phyloP scores from a whole-genome alignment of 2,329 filamentous ascomycete genomes.

The Emergomyces orientalis region DNA sequence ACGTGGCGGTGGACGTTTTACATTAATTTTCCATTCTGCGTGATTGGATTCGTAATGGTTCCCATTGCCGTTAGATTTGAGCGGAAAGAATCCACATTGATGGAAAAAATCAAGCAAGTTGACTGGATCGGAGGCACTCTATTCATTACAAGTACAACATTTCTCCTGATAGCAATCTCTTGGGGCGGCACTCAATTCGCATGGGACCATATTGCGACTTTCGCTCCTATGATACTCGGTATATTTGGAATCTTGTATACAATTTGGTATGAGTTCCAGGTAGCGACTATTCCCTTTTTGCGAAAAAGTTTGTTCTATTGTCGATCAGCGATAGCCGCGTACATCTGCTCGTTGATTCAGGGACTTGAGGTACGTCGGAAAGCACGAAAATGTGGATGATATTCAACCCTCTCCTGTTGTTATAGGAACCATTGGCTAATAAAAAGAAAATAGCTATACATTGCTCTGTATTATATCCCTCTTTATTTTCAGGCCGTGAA shows the following conservation, averaged over 20 bases:
- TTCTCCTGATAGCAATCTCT: constrained; percentile 52
- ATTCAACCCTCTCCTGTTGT: background rate
- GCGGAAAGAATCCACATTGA: constrained; percentile 37
- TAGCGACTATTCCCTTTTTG: background rate
- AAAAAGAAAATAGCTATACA: constrained; percentile 29
- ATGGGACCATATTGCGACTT: constrained; percentile 52
- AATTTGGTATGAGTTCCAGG: constrained; percentile 2
- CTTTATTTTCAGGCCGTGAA: constrained; percentile 39
- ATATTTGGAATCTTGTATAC: constrained; percentile 34
- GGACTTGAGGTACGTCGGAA: constrained; percentile 24
- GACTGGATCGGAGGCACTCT: constrained; percentile 55
- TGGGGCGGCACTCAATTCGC: constrained; percentile 57
- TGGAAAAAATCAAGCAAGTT: constrained; percentile 43
- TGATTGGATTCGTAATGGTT: constrained; percentile 39
- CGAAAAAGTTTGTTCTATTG: constrained; percentile 6
- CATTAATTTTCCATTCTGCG: constrained; percentile 51
- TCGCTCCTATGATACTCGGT: constrained; percentile 53
- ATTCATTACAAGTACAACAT: constrained; percentile 51
- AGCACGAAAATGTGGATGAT: background rate
- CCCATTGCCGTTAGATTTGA: constrained; percentile 45
- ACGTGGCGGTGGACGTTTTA: constrained; percentile 56
- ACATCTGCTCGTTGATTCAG: constrained; percentile 5
- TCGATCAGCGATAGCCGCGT: constrained; percentile 5
- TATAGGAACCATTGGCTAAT: background rate
- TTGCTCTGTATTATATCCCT: constrained; percentile 48